Percentiles rank a stretch among this genome's conserved stretches.
These are phyloP conservation scores for Penicillium paxilli DNA, from an alignment of 495 filamentous ascomycete genomes.

Conservation along the genomic window DNA sequence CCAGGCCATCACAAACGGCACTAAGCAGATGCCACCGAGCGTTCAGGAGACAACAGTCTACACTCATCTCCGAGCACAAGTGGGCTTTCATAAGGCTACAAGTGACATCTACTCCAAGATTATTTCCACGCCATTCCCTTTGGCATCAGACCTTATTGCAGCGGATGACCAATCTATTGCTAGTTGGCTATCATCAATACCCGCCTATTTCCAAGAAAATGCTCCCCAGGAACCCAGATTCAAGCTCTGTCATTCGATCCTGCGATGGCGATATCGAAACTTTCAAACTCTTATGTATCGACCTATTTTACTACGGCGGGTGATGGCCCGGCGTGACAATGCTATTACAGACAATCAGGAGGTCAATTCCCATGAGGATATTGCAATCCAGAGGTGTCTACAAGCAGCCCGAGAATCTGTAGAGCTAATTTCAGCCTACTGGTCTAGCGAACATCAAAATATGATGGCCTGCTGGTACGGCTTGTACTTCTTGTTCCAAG, in stretches of 20 bases:
- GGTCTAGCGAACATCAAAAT: conserved; percentile 7
- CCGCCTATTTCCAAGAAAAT: conserved; percentile 13
- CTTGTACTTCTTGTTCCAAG: conserved; percentile 22
- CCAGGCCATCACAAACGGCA: conserved; percentile 14
- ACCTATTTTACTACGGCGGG: conserved; percentile 12
- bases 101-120: conserved; percentile 19
- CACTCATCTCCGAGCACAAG: conserved; percentile 17
- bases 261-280: conserved; percentile 22
- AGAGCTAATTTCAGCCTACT: conserved; percentile 15
- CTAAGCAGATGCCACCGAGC: background rate
- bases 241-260: conserved; percentile 16
- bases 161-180: conserved; percentile 19
- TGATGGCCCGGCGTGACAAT: conserved; percentile 8
- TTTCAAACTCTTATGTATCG: conserved; percentile 24
- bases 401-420: conserved; percentile 15
- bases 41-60: conserved; percentile 18
- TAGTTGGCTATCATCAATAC: conserved; percentile 6
- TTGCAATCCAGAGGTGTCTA: conserved; percentile 17
- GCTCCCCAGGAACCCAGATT: conserved; percentile 9
- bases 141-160: conserved; percentile 12
- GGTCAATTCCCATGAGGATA: background rate
- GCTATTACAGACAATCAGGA: background rate
- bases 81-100: conserved; percentile 14
- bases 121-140: conserved; percentile 18
- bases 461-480: conserved; percentile 26